Evolutionary conservation across 495 filamentous ascomycete genomes (phyloP).

Genomic region (Penicillium turbatum): DNA sequence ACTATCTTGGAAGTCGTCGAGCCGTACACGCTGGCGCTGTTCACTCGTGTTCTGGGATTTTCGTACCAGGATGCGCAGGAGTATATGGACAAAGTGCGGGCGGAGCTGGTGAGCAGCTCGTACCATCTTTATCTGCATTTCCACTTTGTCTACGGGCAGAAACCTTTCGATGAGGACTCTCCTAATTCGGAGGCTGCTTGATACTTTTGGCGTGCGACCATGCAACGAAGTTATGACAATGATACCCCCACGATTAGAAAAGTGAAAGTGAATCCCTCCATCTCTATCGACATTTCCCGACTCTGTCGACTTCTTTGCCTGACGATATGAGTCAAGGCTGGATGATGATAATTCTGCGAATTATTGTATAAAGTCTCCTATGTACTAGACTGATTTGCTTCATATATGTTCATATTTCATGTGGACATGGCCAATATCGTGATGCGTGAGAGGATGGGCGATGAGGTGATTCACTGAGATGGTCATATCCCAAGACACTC

Average conservation of each 20-base stretch:
- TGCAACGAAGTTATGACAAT: slow-evolving; percentile 8
- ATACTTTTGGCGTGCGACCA: not conserved
- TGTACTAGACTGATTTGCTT: slow-evolving; percentile 6
- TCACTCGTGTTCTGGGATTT: slow-evolving; percentile 52
- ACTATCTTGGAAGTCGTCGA: slow-evolving; percentile 42
- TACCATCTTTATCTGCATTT: slow-evolving; percentile 36
- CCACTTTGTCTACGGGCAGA: slow-evolving; percentile 41
- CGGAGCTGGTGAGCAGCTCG: slow-evolving; percentile 27
- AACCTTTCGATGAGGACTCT: slow-evolving; percentile 25
- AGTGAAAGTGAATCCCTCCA: not conserved
- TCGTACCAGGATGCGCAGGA: slow-evolving; percentile 33
- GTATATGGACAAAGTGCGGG: slow-evolving; percentile 32
- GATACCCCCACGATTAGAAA: not conserved
- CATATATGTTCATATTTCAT: not conserved
- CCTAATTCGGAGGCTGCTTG: not conserved
- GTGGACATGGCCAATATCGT: not conserved
- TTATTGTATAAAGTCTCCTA: slow-evolving; percentile 12
- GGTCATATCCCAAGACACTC: not conserved
- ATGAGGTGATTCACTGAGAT: not conserved
- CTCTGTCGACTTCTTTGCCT: not conserved
- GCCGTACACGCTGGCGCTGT: slow-evolving; percentile 50
- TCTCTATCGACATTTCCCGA: not conserved
- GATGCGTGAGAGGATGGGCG: not conserved
- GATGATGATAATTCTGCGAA: slow-evolving; percentile 6
- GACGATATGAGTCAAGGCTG: slow-evolving; percentile 14